Evolutionary conservation across 345 rosid species (phyloP), one percentile per base, ranked within the genome.

Genomic region (Litchi chinensis): DNA sequence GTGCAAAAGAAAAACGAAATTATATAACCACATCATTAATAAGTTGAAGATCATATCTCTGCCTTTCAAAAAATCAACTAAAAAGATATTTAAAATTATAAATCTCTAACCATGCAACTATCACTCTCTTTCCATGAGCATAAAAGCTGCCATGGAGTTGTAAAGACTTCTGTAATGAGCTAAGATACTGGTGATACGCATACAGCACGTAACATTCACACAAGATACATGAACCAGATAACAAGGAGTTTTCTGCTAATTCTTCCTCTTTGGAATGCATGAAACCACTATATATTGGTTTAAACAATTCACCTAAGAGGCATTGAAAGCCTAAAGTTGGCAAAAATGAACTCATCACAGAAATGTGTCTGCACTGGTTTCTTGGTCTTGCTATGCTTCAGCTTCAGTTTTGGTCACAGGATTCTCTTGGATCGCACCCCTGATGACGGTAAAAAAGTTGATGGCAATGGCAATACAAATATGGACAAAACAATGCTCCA

Each of bases 371-470:
- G 78, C 81, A 37, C 76, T 46, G 70, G 79, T 72, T 76, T 90
- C 1, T 32, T 89, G 37, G 70, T 90, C 13, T 78, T 86, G 68
- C 68, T 86, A 43, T 84, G 83, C 82, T 79, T 82, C 24, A 82
- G 81, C 86, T 84, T 79, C 44, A 79, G 81, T 84, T 83, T n/a
- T 12, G 90, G 90, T 62, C 81, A 73, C 59, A 85, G 89, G 83
- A 50, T 83, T 78, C 85, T 87, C 5, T 52, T 77, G 83, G 90
- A 86, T 74, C 79, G 72, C 57, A 60, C 78, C 37, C 56, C 28
- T 65, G 70, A 62, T 9, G 70, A 68, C 70, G 39, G 64, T 13
- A 60, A 65, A 18, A 77, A 19, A 26, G 57, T 50, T 48, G 62
- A 28, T 26, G 40, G 71, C 59, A 7, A 28, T 37, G 70, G 73